Base-by-base conservation (phyloP, 2,329 filamentous ascomycete species). In the Aspergillus sp. region DNA sequence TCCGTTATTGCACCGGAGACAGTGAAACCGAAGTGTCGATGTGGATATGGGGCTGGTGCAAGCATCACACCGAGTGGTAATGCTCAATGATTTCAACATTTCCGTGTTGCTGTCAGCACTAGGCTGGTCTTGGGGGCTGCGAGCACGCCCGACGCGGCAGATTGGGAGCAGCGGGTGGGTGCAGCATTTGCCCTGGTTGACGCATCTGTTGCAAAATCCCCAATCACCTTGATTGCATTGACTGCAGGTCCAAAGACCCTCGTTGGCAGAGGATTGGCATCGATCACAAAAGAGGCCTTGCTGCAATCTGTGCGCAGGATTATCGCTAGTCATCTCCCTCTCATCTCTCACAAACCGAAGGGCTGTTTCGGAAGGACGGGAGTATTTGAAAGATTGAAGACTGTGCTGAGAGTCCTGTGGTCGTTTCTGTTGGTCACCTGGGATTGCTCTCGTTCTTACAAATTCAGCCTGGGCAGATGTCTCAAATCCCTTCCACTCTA, bases 211-310 rank as follows among this genome's bases (percentile, higher is more conserved):
- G 75, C 93, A 98, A 71, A 91, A 97, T 0, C 93, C 93, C 93
- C 93, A 98, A 69, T 96, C 93, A 5, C 91, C 93, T 61, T 95
- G 87, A 66, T 96, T 96, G 76, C 93, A 98, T 24, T 82, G 73
- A 58, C 89, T 86, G 72, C 93, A 98, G 61, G 90, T 87, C 93
- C 93, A 98, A 74, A 90, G 96, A 74, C 91, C 95, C 52, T 88
- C 84, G 66, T 96, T 93, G 0, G 91, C 84, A 79, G 86, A 90
- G 0, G 83, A 79, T 17, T 83, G 79, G 71, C 93, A 97, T 48
- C 84, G 83, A 39, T 89, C 86, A 71, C 93, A 98, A 73, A 97
- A 97, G 6, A 90, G 87, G 19, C 93, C 93, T 52, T 84, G 87
- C 73, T 95, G 86, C 1, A 95, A 76, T 23, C 90, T 81, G 40